Evolutionary conservation across 2,329 filamentous ascomycete species (phyloP).

Genomic region (Tolypocladium endophyticum): DNA sequence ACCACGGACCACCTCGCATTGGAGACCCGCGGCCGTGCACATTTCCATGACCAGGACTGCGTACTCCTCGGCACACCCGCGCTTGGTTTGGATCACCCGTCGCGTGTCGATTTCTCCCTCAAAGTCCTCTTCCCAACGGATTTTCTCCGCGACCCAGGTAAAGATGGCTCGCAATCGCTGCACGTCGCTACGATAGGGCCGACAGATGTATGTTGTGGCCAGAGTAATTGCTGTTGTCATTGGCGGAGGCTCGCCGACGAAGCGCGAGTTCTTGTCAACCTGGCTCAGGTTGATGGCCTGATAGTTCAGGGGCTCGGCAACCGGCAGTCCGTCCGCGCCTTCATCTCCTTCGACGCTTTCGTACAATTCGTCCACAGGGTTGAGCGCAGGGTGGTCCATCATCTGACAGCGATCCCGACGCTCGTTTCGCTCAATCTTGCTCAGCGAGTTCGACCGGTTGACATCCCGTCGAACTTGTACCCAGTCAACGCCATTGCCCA

Average conservation of each 20-base stretch:
- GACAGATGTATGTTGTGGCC: conserved; percentile 84
- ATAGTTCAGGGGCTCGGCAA: conserved; percentile 77
- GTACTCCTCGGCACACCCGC: conserved; percentile 82
- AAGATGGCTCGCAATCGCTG: conserved; percentile 91
- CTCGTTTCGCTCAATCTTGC: conserved; percentile 76
- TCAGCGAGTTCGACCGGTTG: conserved; percentile 88
- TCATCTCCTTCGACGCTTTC: conserved; percentile 85
- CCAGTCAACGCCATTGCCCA: conserved; percentile 64
- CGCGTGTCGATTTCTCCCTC: conserved; percentile 76
- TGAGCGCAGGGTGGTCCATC: conserved; percentile 81
- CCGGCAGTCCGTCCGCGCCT: conserved; percentile 70
- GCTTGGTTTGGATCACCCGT: conserved; percentile 71
- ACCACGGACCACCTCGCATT: conserved; percentile 77
- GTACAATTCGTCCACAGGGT: conserved; percentile 80
- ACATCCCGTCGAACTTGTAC: conserved; percentile 95
- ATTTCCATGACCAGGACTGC: conserved; percentile 83
- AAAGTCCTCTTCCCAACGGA: conserved; percentile 91
- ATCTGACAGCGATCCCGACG: conserved; percentile 84
- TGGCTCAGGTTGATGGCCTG: conserved; percentile 67
- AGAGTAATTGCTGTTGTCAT: conserved; percentile 73
- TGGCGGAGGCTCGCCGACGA: conserved; percentile 72
- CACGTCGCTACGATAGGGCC: conserved; percentile 88
- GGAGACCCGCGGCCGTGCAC: conserved; percentile 81
- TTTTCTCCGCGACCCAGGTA: conserved; percentile 92
- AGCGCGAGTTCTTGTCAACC: conserved; percentile 93